A percentile compares a stretch with the other conserved stretches of the same genome.
Evolutionary conservation across 768 basidiomycete species (phyloP).

Genomic region (Amanita phalloides): DNA sequence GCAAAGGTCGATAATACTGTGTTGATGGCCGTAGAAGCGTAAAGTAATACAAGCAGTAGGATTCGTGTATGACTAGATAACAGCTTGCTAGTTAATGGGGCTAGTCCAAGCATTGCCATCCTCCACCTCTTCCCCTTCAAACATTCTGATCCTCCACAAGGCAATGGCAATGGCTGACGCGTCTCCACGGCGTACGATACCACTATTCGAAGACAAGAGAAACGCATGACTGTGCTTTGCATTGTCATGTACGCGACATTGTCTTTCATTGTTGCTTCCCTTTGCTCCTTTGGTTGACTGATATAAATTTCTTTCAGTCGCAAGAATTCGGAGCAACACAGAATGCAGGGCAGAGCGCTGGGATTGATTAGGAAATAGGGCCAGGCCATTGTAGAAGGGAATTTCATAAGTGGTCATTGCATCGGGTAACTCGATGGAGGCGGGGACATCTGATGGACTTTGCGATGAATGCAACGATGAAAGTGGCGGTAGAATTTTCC

Average conservation of each 20-base stretch:
- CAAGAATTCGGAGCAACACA: conserved; percentile 35
- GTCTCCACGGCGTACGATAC: conserved; percentile 44
- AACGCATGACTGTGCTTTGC: conserved; percentile 61
- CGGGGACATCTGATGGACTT: not conserved
- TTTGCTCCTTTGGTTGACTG: not conserved
- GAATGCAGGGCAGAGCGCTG: conserved; percentile 53
- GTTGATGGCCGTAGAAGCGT: conserved; percentile 39
- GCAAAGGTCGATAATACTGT: conserved; percentile 24
- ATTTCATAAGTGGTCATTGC: conserved; percentile 21
- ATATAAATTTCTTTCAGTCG: conserved; percentile 27
- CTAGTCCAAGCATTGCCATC: conserved; percentile 10
- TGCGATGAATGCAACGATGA: conserved; percentile 17
- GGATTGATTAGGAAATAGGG: conserved; percentile 49
- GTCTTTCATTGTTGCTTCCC: not conserved
- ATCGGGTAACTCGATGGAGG: conserved; percentile 8
- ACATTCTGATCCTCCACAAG: conserved; percentile 73
- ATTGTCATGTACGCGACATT: conserved; percentile 13
- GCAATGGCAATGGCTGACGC: conserved; percentile 57
- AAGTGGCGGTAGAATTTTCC: conserved; percentile 17
- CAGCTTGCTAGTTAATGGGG: conserved; percentile 1
- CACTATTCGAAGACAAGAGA: conserved; percentile 42
- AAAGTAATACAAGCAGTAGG: conserved; percentile 11
- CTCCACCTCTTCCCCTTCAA: conserved; percentile 51
- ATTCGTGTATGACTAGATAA: conserved; percentile 6
- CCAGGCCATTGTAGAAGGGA: conserved; percentile 60